Percentiles rank a stretch among this genome's conserved stretches.
phyloP scores from a whole-genome alignment of 2,329 filamentous ascomycete genomes.

The Penicillium sp. region DNA sequence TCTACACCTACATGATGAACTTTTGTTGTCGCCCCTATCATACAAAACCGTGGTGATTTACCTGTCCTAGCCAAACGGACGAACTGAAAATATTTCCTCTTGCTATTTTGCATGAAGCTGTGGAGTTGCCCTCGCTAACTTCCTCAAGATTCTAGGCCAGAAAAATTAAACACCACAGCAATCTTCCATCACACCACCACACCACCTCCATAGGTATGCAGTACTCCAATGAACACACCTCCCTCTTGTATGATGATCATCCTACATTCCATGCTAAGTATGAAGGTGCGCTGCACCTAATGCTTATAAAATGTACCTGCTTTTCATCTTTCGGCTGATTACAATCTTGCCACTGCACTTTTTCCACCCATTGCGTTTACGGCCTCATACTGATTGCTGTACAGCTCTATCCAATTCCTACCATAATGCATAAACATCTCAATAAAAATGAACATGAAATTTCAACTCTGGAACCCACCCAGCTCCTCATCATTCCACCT shows the following conservation, averaged over 20 bases:
- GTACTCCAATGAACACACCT: conserved; percentile 20
- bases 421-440: conserved; percentile 2
- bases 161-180: neutral
- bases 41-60: conserved; percentile 63
- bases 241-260: conserved; percentile 54
- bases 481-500: conserved; percentile 54
- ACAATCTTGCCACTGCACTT: conserved; percentile 20
- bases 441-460: conserved; percentile 11
- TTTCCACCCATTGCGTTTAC: conserved; percentile 25
- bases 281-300: conserved; percentile 56
- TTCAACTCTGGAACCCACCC: conserved; percentile 43
- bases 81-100: conserved; percentile 48
- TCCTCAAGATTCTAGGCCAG: conserved; percentile 21
- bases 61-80: conserved; percentile 66
- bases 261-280: conserved; percentile 67
- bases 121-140: conserved; percentile 31
- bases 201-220: conserved; percentile 24
- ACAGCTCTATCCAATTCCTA: conserved; percentile 17
- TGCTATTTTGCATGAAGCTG: conserved; percentile 13
- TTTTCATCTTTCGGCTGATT: conserved; percentile 70
- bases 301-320: conserved; percentile 63
- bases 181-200: neutral
- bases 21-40: conserved; percentile 67
- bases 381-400: conserved; percentile 34
- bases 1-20: conserved; percentile 57